Percentiles rank a stretch among this genome's conserved stretches.
These are phyloP conservation scores for Thyridium curvatum DNA, from an alignment of 2,329 filamentous ascomycete genomes.

Conservation along the genomic window DNA sequence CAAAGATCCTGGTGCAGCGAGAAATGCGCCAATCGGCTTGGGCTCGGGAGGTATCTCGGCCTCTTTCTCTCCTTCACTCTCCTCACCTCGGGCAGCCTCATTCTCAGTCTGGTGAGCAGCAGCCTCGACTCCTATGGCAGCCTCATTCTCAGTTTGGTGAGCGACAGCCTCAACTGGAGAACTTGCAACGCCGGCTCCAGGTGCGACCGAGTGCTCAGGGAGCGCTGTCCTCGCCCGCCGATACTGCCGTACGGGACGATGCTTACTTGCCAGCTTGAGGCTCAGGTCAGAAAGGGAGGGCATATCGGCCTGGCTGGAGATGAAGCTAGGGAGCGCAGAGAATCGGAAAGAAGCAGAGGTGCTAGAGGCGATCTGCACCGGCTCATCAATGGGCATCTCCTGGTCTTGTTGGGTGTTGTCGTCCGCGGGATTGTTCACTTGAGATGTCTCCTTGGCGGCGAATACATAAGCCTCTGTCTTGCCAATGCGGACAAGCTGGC, in stretches of 20 bases:
- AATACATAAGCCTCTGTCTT: slow-evolving; percentile 37
- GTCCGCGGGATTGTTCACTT: not conserved
- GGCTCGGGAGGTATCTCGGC: not conserved
- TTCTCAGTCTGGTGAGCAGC: no score
- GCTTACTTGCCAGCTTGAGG: slow-evolving; percentile 7
- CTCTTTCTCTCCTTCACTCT: no score
- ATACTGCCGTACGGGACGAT: not conserved
- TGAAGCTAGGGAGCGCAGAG: slow-evolving; percentile 2
- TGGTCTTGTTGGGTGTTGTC: not conserved
- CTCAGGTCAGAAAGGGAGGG: slow-evolving; percentile 12
- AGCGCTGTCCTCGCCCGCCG: no score
- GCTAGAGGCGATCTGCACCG: not conserved
- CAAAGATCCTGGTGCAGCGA: slow-evolving; percentile 18
- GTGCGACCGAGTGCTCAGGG: no score
- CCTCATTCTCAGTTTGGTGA: no score
- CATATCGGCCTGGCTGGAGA: slow-evolving; percentile 1
- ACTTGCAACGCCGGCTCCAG: no score
- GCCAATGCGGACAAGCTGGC: slow-evolving; percentile 27
- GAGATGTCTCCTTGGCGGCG: slow-evolving; percentile 10
- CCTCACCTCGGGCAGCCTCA: no score
- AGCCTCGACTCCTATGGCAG: no score
- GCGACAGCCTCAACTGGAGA: not conserved
- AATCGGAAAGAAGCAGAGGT: not conserved
- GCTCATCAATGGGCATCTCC: not conserved
- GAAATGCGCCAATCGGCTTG: slow-evolving; percentile 11